phyloP scores from a whole-genome alignment of 331 rosid genomes.

The Rosa hybrid region DNA sequence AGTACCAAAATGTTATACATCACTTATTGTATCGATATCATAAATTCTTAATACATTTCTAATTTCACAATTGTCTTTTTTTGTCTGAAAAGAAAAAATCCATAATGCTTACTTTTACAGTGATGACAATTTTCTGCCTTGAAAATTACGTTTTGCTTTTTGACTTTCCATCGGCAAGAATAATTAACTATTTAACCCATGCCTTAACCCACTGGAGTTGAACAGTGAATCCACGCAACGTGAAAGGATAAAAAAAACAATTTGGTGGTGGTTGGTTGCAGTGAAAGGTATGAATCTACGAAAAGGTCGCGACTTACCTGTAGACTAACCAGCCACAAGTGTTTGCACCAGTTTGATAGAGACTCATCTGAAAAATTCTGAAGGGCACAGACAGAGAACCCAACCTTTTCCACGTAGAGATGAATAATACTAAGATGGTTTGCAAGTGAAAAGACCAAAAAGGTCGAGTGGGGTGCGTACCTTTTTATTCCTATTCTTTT shows the following conservation, averaged over 20 bases:
- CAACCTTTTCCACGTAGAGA: neutral
- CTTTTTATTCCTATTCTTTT: slow-evolving; percentile 5
- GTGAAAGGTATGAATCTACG: slow-evolving; percentile 3
- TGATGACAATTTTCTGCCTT: neutral
- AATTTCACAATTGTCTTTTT: too few species aligned
- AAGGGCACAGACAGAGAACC: neutral
- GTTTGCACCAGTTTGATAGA: neutral
- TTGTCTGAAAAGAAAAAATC: too few species aligned
- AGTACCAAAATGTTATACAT: too few species aligned
- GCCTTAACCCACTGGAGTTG: neutral
- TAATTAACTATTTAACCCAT: neutral
- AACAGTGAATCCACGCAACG: neutral
- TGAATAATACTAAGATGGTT: neutral
- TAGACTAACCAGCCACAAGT: neutral
- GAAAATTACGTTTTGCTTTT: neutral
- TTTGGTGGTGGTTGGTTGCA: neutral
- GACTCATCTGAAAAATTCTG: slow-evolving; percentile 2
- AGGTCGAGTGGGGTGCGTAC: neutral
- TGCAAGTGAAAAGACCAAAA: neutral
- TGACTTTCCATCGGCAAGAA: neutral
- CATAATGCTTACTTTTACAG: neutral
- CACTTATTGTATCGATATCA: too few species aligned
- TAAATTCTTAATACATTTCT: too few species aligned
- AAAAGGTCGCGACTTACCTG: neutral
- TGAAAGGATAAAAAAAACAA: neutral